phyloP scores from a whole-genome alignment of 2,329 filamentous ascomycete genomes.

The Phyllachora maydis region DNA sequence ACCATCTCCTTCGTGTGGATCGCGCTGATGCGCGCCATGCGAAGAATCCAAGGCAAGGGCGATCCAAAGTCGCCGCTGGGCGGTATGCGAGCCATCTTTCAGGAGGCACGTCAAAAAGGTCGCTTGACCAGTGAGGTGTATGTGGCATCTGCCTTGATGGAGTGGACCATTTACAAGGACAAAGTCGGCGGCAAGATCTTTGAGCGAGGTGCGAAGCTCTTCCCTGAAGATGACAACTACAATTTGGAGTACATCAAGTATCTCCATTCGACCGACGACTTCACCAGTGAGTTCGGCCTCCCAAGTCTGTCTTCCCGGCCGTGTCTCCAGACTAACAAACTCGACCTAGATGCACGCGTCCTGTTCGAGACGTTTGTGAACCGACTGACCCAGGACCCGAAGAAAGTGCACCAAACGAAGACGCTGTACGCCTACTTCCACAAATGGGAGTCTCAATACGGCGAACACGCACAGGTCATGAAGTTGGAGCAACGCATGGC shows the following conservation, averaged over 20 bases:
- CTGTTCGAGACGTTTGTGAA: conserved; percentile 92
- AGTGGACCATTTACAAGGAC: conserved; percentile 92
- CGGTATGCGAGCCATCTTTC: conserved; percentile 75
- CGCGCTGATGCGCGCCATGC: conserved; percentile 80
- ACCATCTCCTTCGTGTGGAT: conserved; percentile 92
- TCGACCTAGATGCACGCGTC: conserved; percentile 57
- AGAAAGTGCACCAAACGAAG: conserved; percentile 55
- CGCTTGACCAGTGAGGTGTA: conserved; percentile 89
- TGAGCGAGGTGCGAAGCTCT: conserved; percentile 79
- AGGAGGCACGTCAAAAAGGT: conserved; percentile 69
- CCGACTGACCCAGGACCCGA: conserved; percentile 57
- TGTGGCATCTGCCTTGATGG: conserved; percentile 77
- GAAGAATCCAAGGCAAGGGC: conserved; percentile 76
- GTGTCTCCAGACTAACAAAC: conserved; percentile 8
- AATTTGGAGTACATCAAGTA: conserved; percentile 94
- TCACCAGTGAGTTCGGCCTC: conserved; percentile 57
- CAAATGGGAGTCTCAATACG: conserved; percentile 84
- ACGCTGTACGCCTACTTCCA: conserved; percentile 83
- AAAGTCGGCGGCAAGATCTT: conserved; percentile 86
- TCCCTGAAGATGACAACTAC: conserved; percentile 84
- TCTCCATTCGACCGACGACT: conserved; percentile 76
- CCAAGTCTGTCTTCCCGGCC: not conserved
- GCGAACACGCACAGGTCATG: conserved; percentile 74
- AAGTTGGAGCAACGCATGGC: conserved; percentile 86
- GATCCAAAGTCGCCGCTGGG: conserved; percentile 30